Conservation (phyloP, 2,329 filamentous ascomycete species). For the Cadophora luteo-olivacea region DNA sequence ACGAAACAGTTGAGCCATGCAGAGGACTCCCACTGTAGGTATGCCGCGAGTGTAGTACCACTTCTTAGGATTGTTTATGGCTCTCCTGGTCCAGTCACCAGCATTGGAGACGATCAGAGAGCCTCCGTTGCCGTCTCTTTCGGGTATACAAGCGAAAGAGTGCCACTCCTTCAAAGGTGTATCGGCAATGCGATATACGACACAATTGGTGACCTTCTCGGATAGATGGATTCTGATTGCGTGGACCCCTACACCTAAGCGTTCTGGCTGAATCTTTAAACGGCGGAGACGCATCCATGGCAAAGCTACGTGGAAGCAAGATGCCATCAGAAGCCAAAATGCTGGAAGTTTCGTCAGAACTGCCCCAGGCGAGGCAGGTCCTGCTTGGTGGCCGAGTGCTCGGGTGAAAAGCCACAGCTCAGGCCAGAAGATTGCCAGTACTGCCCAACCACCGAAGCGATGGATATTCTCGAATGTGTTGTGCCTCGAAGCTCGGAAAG, state of each 20-base stretch:
- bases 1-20: constrained; percentile 46
- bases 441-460: constrained; percentile 61
- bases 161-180: constrained; percentile 62
- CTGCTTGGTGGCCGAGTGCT: constrained; percentile 30
- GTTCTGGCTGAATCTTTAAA: constrained; percentile 56
- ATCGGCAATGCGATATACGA: constrained; percentile 55
- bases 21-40: constrained; percentile 48
- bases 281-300: constrained; percentile 65
- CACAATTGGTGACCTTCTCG: constrained; percentile 51
- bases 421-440: constrained; percentile 57
- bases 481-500: constrained; percentile 56
- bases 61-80: constrained; percentile 57
- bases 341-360: constrained; percentile 47
- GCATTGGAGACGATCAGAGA: constrained; percentile 62
- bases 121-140: constrained; percentile 52
- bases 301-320: constrained; percentile 58
- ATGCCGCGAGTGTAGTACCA: constrained; percentile 61
- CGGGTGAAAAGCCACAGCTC: constrained; percentile 51
- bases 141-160: constrained; percentile 63
- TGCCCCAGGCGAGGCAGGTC: constrained; percentile 26
- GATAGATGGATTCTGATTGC: constrained; percentile 62
- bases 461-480: constrained; percentile 64
- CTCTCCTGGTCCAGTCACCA: constrained; percentile 62
- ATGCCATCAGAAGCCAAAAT: constrained; percentile 63
- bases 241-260: constrained; percentile 61